A percentile compares a stretch with the other conserved stretches of the same genome.
Evolutionary conservation across 495 filamentous ascomycete genomes (phyloP).

Genomic region (Aspergillus egyptiacus): DNA sequence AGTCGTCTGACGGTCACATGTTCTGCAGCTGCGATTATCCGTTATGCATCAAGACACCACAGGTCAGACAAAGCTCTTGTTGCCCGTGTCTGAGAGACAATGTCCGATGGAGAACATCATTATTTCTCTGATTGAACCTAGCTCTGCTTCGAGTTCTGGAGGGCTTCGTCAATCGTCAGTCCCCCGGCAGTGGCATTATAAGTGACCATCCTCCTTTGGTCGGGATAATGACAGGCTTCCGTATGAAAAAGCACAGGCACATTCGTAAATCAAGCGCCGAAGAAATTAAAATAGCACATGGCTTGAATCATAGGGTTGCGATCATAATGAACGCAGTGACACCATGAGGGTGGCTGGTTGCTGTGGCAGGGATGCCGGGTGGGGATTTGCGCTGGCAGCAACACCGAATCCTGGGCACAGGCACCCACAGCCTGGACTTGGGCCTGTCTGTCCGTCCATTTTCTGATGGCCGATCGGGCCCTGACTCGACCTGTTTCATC

Average conservation of each 20-base stretch:
- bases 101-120: background rate
- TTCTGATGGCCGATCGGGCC: conserved; percentile 14
- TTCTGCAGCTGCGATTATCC: background rate
- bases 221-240: background rate
- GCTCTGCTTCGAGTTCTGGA: too few relatives aligned
- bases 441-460: background rate
- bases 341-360: conserved; percentile 23
- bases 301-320: background rate
- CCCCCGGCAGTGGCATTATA: background rate
- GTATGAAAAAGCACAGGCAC: background rate
- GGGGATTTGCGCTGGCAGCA: conserved; percentile 23
- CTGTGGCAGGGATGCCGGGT: conserved; percentile 35
- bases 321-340: background rate
- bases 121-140: too few relatives aligned
- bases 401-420: background rate
- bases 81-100: background rate
- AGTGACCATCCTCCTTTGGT: too few relatives aligned
- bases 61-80: background rate
- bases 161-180: too few relatives aligned
- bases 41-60: background rate
- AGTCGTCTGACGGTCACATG: conserved; percentile 13
- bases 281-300: background rate
- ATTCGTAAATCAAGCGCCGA: background rate
- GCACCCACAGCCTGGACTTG: too few relatives aligned
- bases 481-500: conserved; percentile 2